Base-by-base conservation (phyloP, 2,329 filamentous ascomycete species). In the Eutypa lata region DNA sequence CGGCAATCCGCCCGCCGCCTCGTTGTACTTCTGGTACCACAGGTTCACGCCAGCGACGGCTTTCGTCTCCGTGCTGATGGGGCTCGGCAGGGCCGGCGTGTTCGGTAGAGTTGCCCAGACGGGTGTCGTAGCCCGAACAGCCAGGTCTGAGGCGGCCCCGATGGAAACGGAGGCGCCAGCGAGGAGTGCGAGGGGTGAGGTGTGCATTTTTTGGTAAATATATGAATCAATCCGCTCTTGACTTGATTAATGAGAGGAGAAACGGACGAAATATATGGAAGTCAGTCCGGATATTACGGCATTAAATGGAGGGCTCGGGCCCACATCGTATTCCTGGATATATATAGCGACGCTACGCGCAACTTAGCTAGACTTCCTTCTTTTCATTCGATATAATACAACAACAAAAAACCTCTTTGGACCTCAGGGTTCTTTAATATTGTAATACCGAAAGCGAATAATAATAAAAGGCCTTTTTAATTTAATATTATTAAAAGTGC, bases 11-110 rank as follows among this genome's bases (percentile, higher is more conserved):
- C 65, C 65, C 3, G 65, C 62, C 7, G 61, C 46, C 28, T 70
- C 63, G 51, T 73, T 74, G 64, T 74, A 75, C 58, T 71, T 67
- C 54, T 73, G 71, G 60, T 65, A 68, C 73, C 73, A 75, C 19
- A 75, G 67, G 7, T 72, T 58, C 10, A 68, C 72, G 40, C 69
- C 67, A 53, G 74, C 72, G 57, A 73, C 64, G 7, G 58, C 47
- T 11, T 60, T 64, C 5, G 60, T 63, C 3, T 55, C 53, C 3
- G 58, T 64, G 51, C 53, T 63, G 56, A 72, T 65, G n/a, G 68
- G 69, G 0, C 61, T 51, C 16, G 72, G 72, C 2, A 75, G 63
- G 0, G 60, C 55, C 24, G 73, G 73, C 0, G 73, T 75, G 0
- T 66, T 35, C 2, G 73, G 73, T 1, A 75, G 68, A 3, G 66